Evolutionary conservation across 2,329 filamentous ascomycete species (phyloP), one percentile per base, ranked within the genome.

Genomic region (Lachnellula arida): DNA sequence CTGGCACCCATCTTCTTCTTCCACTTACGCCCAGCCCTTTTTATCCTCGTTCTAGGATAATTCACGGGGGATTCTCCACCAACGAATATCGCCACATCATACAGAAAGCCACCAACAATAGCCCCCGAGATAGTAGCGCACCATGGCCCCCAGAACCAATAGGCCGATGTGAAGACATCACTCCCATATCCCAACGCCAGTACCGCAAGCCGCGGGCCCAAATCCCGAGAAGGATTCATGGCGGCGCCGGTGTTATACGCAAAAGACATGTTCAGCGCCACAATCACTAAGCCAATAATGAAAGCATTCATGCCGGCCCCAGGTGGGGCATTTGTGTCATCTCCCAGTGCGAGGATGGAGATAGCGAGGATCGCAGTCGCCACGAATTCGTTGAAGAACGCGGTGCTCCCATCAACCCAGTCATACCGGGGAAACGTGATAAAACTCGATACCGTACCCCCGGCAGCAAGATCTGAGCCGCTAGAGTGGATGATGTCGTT

Each of bases 241-340:
- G 74, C 74, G 0, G 73, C 72, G 9, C 78, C 77, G 0, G 77
- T 79, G 46, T 78, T 76, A 60, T 73, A 75, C 0, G 72, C 70
- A 55, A 80, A 77, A 4, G 70, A 69, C 64, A 74, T 71, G 7
- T 62, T 68, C 11, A 71, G 64, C 7, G 62, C 62, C 0, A 66
- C 68, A 48, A 74, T 71, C 8, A 78, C 67, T 0, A 79, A 68
- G 1, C 76, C 76, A 23, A 80, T 66, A 46, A 80, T 73, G 37
- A 80, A 72, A 0, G 78, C 73, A 62, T 75, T 77, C 76, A 80
- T 79, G 28, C 77, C 77, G 0, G 76, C 76, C 4, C 77, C 77
- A 0, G 75, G 74, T 1, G 75, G 75, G 3, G 74, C 73, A 48
- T 78, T 77, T 46, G 74, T 71, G 54, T 77, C 74, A 55, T 77